phyloP scores from a whole-genome alignment of 768 basidiomycete genomes.

The Podaxis sp. region DNA sequence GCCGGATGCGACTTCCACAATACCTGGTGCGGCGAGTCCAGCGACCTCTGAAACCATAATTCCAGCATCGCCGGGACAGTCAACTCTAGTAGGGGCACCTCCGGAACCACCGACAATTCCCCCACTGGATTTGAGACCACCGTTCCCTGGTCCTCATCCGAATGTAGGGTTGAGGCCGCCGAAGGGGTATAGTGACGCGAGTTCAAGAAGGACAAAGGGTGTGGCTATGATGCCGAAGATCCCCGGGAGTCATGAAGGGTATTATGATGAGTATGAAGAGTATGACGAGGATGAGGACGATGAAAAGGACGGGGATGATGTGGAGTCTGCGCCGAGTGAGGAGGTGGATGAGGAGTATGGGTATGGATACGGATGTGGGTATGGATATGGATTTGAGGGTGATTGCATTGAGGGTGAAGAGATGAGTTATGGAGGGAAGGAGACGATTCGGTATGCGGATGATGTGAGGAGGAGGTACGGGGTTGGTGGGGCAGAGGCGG shows the following conservation, averaged over 20 bases:
- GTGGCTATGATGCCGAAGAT: constrained; percentile 37
- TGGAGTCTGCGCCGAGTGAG: constrained; percentile 16
- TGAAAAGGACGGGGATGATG: constrained; percentile 19
- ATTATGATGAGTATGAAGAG: constrained; percentile 20
- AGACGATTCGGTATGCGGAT: constrained; percentile 6
- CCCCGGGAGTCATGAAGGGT: constrained; percentile 32
- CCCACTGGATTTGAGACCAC: constrained; percentile 54
- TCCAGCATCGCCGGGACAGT: neutral
- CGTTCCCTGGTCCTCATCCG: constrained; percentile 40
- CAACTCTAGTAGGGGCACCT: neutral
- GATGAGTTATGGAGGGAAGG: constrained; percentile 3
- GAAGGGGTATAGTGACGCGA: constrained; percentile 16
- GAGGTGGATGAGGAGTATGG: constrained; percentile 26
- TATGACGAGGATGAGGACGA: constrained; percentile 19
- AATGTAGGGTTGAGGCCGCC: constrained; percentile 22
- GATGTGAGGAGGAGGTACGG: neutral
- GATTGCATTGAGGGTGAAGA: constrained; percentile 4
- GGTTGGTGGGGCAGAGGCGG: neutral
- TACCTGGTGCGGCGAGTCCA: neutral
- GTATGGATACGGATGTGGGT: constrained; percentile 24
- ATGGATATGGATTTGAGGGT: constrained; percentile 6
- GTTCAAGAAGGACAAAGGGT: constrained; percentile 12
- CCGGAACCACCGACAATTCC: constrained; percentile 44
- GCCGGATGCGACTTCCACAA: neutral
- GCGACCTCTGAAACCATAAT: no score